These are phyloP conservation scores for Globisporangium carolinianum DNA, from an alignment of 352 stramenopile species.

Conservation along the genomic window DNA sequence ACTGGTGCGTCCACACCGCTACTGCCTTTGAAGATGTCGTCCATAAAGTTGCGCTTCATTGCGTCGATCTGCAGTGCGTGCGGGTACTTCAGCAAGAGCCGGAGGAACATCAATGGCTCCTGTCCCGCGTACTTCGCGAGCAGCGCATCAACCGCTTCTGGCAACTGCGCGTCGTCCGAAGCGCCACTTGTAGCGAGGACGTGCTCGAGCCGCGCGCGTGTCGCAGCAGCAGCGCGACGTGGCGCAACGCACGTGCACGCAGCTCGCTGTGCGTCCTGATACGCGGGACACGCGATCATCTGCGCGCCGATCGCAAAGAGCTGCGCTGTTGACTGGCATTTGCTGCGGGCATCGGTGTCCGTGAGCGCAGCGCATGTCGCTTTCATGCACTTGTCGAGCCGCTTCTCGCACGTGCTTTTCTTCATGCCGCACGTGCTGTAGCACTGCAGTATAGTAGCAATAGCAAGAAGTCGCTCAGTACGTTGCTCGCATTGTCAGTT, in stretches of 20 bases:
- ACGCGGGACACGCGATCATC: conserved; percentile 66
- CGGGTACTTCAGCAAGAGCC: conserved; percentile 52
- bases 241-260: conserved; percentile 55
- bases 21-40: conserved; percentile 28
- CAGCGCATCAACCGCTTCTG: conserved; percentile 36
- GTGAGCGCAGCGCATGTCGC: conserved; percentile 27
- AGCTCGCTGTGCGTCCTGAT: conserved; percentile 55
- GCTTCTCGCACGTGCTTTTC: conserved; percentile 62
- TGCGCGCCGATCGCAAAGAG: conserved; percentile 60
- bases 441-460: conserved; percentile 26
- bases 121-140: conserved; percentile 61
- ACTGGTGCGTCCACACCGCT: too few species aligned
- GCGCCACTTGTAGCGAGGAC: conserved; percentile 46
- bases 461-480: not conserved
- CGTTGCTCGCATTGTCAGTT: not conserved
- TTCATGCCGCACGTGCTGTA: conserved; percentile 78
- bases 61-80: conserved; percentile 41
- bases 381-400: conserved; percentile 70
- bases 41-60: conserved; percentile 49
- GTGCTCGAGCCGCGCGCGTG: conserved; percentile 42
- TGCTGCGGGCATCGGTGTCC: not conserved
- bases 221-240: conserved; percentile 17
- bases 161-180: conserved; percentile 24
- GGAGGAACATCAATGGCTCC: conserved; percentile 55
- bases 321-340: conserved; percentile 52